Evolutionary conservation across 768 basidiomycete genomes (phyloP), one percentile per base, ranked within the genome.

Genomic region (Suillus brevipes): DNA sequence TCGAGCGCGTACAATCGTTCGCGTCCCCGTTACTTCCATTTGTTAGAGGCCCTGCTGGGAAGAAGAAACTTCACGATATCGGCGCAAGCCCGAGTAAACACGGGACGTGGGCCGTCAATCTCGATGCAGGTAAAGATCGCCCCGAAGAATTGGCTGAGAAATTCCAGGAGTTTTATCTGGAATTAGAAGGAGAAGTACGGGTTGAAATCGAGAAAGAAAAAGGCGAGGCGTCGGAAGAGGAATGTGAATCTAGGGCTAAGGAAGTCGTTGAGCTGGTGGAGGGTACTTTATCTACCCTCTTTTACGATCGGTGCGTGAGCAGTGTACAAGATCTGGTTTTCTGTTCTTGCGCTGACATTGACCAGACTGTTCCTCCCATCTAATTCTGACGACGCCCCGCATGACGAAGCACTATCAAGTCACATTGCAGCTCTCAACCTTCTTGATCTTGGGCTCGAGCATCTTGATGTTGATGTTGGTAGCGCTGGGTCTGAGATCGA

Each of bases 401-500:
- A 97, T 73, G 95, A 99, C 73, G 93, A 94, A 70, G 91, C 94
- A 0, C 80, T 99, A 4, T 88, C 95, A 0, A 91, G 88, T 71
- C 87, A 96, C 6, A 89, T 98, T 18, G 94, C 94, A 16, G 96
- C 95, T 1, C 81, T 99, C 53, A 95, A 96, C 69, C 86, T 95
- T 83, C 82, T 99, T 1, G 97, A 98, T 74, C 81, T 99, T 0
- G 84, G 88, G 2, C 80, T 99, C 12, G 89, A 91, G 45, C 95
- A 99, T 78, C 85, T 99, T 1, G 97, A 96, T 18, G 84, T 99
- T 10, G 89, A 94, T 61, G 86, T 93, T 0, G 88, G 87, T 3
- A 68, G 74, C 5, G 79, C 78, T 1, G 78, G 83, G 6, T 69
- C 83, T 57, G 79, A 79, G 28, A 78, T 97, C 14, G 83, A 89